phyloP scores from a whole-genome alignment of 495 filamentous ascomycete genomes.

The Chaetomidium leptoderma region DNA sequence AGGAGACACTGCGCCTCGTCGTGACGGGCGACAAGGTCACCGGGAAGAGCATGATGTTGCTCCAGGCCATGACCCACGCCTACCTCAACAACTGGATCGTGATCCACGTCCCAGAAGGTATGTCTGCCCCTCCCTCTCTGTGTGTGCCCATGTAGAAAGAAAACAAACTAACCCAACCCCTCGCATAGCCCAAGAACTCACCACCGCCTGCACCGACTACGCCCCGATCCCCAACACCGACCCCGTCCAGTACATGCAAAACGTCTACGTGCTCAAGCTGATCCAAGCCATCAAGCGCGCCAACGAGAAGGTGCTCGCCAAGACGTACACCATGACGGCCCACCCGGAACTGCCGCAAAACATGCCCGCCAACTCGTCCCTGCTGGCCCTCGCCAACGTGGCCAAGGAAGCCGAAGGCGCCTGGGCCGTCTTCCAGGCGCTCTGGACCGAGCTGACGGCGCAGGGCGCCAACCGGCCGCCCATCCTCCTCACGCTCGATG shows the following conservation, averaged over 20 bases:
- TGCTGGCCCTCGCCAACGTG: slow-evolving; percentile 62
- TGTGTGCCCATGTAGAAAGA: too few species aligned
- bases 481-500: slow-evolving; percentile 72
- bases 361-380: slow-evolving; percentile 54
- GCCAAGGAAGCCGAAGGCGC: slow-evolving; percentile 73
- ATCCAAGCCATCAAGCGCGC: slow-evolving; percentile 65
- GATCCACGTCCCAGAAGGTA: slow-evolving; percentile 86
- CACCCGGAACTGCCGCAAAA: slow-evolving; percentile 58
- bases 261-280: slow-evolving; percentile 65
- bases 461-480: slow-evolving; percentile 64
- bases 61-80: slow-evolving; percentile 81
- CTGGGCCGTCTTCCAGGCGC: slow-evolving; percentile 74
- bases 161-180: too few species aligned
- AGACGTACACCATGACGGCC: slow-evolving; percentile 52
- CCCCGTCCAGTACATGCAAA: slow-evolving; percentile 67
- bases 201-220: slow-evolving; percentile 74
- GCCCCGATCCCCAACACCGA: slow-evolving; percentile 55
- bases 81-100: slow-evolving; percentile 84
- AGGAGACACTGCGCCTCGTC: slow-evolving; percentile 59
- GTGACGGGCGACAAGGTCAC: slow-evolving; percentile 67
- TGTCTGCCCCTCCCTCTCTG: too few species aligned
- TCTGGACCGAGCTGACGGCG: slow-evolving; percentile 70
- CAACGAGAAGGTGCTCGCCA: slow-evolving; percentile 62
- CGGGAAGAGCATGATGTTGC: slow-evolving; percentile 80
- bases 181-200: slow-evolving; percentile 74